Evolutionary conservation across 2,329 filamentous ascomycete genomes (phyloP), one percentile per base, ranked within the genome.

Genomic region (Podosphaera xanthii): DNA sequence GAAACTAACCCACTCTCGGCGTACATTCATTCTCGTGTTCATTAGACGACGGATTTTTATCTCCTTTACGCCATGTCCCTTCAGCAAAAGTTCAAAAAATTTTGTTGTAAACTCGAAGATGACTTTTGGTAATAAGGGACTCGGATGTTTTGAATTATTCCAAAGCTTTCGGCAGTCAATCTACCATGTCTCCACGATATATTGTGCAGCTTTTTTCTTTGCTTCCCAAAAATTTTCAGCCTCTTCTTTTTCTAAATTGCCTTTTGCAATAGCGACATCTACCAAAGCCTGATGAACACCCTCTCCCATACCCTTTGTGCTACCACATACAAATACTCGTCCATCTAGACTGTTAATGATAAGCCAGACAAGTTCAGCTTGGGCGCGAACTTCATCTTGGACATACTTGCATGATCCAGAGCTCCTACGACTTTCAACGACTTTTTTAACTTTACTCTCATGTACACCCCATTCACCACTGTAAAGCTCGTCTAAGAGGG

Each of bases 291-390:
- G 77, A 70, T 97, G 86, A 2, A 98, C 92, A 52, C 92, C 92
- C 71, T 97, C 92, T 61, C 92, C 92, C 92, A 98, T 98, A 60
- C 92, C 92, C 74, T 87, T 89, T 68, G 83, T 89, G 72, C 86
- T 94, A 57, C 92, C 92, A 70, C 92, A 98, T 60, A 98, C 92
- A 69, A 98, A 98, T 58, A 97, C 83, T 58, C 92, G 83, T 0
- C 92, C 92, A 67, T 98, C 92, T n/a, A 97, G 77, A 1, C 89
- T 83, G 70, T 97, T 97, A 75, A 94, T 86, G 63, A 97, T 89
- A 70, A 88, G 94, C 92, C 92, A 98, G 14, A 97, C 91, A n/a
- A 97, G 78, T 68, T 97, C 92, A 1, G 90, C 87, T 70, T 97
- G 92, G 63, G 87, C 78, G 9, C 80, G 77, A 7, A 98, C 91